Percentiles rank a stretch among this genome's conserved stretches.
Evolutionary conservation across 306 rosid genomes (phyloP).

Genomic region (Echinosophora koreensis): DNA sequence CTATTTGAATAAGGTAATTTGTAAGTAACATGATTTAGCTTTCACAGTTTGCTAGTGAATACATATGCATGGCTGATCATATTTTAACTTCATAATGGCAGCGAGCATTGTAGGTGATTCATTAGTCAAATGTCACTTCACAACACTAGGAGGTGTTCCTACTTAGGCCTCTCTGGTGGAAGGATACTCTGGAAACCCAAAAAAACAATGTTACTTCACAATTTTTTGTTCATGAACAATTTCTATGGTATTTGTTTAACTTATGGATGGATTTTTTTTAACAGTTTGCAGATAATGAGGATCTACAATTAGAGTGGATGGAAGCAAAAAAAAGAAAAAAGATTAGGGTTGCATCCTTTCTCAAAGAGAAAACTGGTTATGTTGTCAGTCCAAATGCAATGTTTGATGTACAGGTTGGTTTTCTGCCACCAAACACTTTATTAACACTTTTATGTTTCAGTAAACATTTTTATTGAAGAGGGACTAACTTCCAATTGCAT

Average conservation of each 20-base stretch:
- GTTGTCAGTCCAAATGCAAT: slow-evolving; percentile 83
- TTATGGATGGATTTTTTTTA: background rate
- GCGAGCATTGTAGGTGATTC: slow-evolving; percentile 31
- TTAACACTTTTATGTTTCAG: slow-evolving; percentile 23
- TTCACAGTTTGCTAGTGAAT: slow-evolving; percentile 12
- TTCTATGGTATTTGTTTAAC: slow-evolving; percentile 27
- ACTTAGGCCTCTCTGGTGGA: too few relatives aligned
- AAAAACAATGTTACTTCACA: background rate
- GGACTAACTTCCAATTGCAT: slow-evolving; percentile 17
- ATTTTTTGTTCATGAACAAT: background rate
- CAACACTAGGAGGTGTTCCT: too few relatives aligned
- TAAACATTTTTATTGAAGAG: slow-evolving; percentile 1
- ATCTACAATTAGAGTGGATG: slow-evolving; percentile 86
- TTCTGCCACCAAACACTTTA: slow-evolving; percentile 38
- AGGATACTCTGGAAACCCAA: too few relatives aligned
- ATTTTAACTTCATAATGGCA: slow-evolving; percentile 6
- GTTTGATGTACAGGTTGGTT: slow-evolving; percentile 90
- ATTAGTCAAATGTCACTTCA: slow-evolving; percentile 8
- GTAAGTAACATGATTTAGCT: background rate
- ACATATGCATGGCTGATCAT: slow-evolving; percentile 1
- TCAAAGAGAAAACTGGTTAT: slow-evolving; percentile 88
- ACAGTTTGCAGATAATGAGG: slow-evolving; percentile 84
- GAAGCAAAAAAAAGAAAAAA: slow-evolving; percentile 83
- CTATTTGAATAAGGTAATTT: slow-evolving; percentile 23
- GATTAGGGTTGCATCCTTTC: slow-evolving; percentile 74